These are phyloP conservation scores for Solanum etuberosum DNA, from an alignment of 257 asterid species.

Conservation along the genomic window DNA sequence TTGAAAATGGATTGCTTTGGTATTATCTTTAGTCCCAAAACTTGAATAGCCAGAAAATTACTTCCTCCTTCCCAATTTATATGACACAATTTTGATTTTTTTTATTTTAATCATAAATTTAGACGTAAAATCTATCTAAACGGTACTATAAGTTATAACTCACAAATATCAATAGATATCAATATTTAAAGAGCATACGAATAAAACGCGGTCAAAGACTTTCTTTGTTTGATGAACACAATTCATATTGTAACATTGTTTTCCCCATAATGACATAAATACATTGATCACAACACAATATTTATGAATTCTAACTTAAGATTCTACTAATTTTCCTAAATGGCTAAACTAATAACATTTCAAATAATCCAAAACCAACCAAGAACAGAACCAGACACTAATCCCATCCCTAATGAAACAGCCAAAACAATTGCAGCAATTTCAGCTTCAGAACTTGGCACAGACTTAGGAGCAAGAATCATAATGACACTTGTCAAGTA, in stretches of 20 bases:
- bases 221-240: not conserved
- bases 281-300: not conserved
- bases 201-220: not conserved
- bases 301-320: not conserved
- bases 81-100: not conserved
- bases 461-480: slow-evolving; percentile 69
- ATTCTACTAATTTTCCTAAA: not conserved
- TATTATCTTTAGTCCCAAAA: not conserved
- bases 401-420: slow-evolving; percentile 52
- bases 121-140: not conserved
- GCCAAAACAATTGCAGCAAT: slow-evolving; percentile 67
- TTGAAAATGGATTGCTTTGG: not conserved
- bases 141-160: not conserved
- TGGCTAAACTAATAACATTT: not conserved
- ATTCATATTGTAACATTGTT: not conserved
- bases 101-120: not conserved
- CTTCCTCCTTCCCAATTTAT: not conserved
- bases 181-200: no score
- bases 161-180: no score
- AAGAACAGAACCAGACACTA: slow-evolving; percentile 49
- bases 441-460: slow-evolving; percentile 47
- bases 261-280: not conserved
- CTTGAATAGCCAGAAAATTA: not conserved
- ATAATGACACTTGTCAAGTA: slow-evolving; percentile 69
- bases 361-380: slow-evolving; percentile 80